Percentiles rank a stretch among this genome's conserved stretches.
phyloP scores from a whole-genome alignment of 768 basidiomycete species.

The Podaxis sp. region DNA sequence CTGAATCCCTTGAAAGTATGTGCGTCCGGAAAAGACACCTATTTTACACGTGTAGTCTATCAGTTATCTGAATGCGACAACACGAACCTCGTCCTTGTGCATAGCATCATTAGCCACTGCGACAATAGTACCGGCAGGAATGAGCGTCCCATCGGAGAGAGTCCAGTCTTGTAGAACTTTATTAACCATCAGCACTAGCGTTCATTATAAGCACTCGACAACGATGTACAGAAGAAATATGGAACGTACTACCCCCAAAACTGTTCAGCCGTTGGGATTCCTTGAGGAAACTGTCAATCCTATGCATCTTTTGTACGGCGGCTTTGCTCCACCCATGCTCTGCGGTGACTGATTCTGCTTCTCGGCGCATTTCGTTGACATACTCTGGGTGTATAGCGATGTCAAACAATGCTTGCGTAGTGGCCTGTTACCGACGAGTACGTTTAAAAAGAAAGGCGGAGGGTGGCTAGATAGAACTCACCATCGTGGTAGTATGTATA shows the following conservation, averaged over 20 bases:
- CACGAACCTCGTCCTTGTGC: constrained; percentile 28
- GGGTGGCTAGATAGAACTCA: constrained; percentile 15
- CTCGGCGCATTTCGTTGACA: constrained; percentile 36
- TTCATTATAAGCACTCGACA: background rate
- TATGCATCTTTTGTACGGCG: constrained; percentile 36
- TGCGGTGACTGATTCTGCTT: constrained; percentile 35
- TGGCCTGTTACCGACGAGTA: constrained; percentile 28
- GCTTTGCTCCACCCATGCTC: constrained; percentile 37
- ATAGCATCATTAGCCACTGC: constrained; percentile 27
- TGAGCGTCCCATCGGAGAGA: constrained; percentile 40
- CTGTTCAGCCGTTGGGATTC: constrained; percentile 30
- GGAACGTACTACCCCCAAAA: background rate
- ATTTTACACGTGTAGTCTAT: constrained; percentile 23
- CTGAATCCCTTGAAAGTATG: constrained; percentile 36
- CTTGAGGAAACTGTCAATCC: constrained; percentile 46
- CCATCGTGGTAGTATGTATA: constrained; percentile 41
- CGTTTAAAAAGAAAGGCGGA: background rate
- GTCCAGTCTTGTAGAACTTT: constrained; percentile 37
- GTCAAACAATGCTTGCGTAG: constrained; percentile 32
- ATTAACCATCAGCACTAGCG: constrained; percentile 16
- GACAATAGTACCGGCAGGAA: constrained; percentile 23
- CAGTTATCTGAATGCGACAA: background rate
- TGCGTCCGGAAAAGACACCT: constrained; percentile 41
- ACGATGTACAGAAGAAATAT: too few species aligned
- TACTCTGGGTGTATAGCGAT: constrained; percentile 36